These are phyloP conservation scores for Handroanthus guayacan DNA, from an alignment of 257 asterid genomes.

Conservation along the genomic window DNA sequence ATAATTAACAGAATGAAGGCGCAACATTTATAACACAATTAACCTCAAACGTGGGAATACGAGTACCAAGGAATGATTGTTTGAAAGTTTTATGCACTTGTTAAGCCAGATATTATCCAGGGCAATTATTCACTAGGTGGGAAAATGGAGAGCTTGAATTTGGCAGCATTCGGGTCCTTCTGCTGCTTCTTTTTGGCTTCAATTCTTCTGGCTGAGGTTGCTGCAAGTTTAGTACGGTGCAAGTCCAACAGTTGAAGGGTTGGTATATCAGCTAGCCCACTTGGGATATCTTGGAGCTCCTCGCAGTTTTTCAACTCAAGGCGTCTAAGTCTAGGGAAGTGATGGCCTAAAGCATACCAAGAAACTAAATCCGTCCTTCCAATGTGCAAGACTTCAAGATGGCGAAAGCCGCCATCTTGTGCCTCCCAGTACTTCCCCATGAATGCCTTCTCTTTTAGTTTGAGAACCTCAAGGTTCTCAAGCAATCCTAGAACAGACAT, in stretches of 20 bases:
- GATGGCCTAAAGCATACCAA: constrained; percentile 37
- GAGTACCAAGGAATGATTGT: neutral
- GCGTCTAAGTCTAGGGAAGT: constrained; percentile 38
- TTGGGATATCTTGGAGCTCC: constrained; percentile 32
- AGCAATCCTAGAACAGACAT: constrained; percentile 46
- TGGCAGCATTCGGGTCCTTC: neutral
- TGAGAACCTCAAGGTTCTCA: constrained; percentile 48
- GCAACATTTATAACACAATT: neutral
- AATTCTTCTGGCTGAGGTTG: constrained; percentile 37
- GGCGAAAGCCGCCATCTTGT: constrained; percentile 40
- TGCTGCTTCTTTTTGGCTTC: constrained; percentile 4
- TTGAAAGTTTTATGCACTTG: constrained; percentile 11
- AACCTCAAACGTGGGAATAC: neutral
- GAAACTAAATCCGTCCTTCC: constrained; percentile 36
- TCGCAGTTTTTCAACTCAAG: constrained; percentile 48
- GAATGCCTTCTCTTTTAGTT: constrained; percentile 47
- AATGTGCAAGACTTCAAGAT: constrained; percentile 37
- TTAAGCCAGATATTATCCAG: neutral
- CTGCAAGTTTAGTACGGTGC: constrained; percentile 33
- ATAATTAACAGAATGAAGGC: neutral
- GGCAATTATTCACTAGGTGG: constrained; percentile 23
- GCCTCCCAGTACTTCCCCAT: constrained; percentile 39
- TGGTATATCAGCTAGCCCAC: constrained; percentile 36
- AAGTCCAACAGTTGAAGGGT: constrained; percentile 30
- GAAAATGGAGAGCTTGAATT: constrained; percentile 38